Base-by-base conservation (phyloP, 805 yeast species). In the Saturnispora saitoi region DNA sequence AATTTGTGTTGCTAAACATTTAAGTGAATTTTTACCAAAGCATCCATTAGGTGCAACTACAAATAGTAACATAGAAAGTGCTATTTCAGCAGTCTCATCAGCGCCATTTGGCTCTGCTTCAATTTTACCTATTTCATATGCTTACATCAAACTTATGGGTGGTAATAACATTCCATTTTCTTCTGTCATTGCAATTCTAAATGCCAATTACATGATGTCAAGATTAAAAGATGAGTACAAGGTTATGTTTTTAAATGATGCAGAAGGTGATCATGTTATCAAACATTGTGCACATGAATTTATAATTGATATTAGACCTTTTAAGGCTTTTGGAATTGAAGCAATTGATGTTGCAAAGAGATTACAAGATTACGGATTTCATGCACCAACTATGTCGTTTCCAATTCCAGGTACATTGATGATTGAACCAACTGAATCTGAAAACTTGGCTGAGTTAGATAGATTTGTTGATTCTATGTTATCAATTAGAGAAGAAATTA, bases 371-470 rank as follows among this genome's bases (percentile, higher is more conserved):
- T 93, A 91, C 65, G 96, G 98, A 0, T 93, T 93, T 80, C 99
- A 93, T 68, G 96, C 96, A 1, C 99, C 99, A 53, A 93, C 99
- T 24, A 82, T 93, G 86, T 93, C 98, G 2, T 93, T 93, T 86
- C 99, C 99, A 9, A 95, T 93, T 45, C 91, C 97, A 4, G 95
- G 95, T 53, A 93, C 99, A 2, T 75, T 93, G 58, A 93, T 93
- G 99, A 80, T 93, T 54, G 99, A 93, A 70, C 99, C 99, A 51
- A 93, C 99, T 3, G 99, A 93, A 70, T 83, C 93, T 17, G 99
- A 93, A 70, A 80, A 88, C 61, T 69, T 83, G 60, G 86, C 75
- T 48, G 99, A 93, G 69, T 73, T 93, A 53, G 91, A 93, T 67
- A 77, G 97, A 60, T 91, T 93, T 68, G 82, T 89, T 48, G 89